These are phyloP conservation scores for Asterella californica DNA, from an alignment of 225 moss, liverwort and hornwort genomes.

Conservation along the genomic window DNA sequence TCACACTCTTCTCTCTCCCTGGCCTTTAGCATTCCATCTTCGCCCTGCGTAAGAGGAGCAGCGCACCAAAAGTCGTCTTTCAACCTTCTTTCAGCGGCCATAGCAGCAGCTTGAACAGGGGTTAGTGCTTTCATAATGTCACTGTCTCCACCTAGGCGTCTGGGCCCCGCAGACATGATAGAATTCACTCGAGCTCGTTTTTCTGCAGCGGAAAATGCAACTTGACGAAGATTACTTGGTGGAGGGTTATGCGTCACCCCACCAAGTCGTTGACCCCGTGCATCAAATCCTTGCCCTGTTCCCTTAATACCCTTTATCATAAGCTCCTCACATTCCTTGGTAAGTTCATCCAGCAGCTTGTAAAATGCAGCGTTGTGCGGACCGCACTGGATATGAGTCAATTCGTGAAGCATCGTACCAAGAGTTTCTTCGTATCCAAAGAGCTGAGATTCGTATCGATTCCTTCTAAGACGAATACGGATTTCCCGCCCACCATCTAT, in stretches of 20 bases:
- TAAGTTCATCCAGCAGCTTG: conserved; percentile 81
- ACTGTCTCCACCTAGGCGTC: conserved; percentile 83
- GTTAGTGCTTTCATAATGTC: conserved; percentile 88
- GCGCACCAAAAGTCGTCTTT: conserved; percentile 96
- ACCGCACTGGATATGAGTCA: conserved; percentile 83
- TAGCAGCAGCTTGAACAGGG: conserved; percentile 96
- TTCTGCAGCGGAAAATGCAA: conserved; percentile 87
- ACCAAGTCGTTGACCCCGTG: conserved; percentile 77
- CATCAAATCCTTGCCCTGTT: conserved; percentile 93
- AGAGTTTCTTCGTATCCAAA: conserved; percentile 78
- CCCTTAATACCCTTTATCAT: conserved; percentile 93
- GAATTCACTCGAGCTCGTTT: conserved; percentile 60
- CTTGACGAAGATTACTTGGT: conserved; percentile 65
- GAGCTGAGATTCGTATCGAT: conserved; percentile 64
- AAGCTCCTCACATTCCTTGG: conserved; percentile 94
- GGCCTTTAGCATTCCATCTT: conserved; percentile 72
- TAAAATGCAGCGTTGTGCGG: conserved; percentile 93
- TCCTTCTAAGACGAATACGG: conserved; percentile 71
- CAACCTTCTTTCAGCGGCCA: conserved; percentile 90
- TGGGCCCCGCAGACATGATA: conserved; percentile 75
- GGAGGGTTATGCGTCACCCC: conserved; percentile 80
- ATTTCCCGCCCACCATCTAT: conserved; percentile 92
- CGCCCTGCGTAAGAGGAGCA: conserved; percentile 73
- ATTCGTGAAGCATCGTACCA: conserved; percentile 91
- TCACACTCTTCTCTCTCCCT: conserved; percentile 61